phyloP scores from a whole-genome alignment of 1,284 basidiomycete genomes.

The Exsudoporus floridanus region DNA sequence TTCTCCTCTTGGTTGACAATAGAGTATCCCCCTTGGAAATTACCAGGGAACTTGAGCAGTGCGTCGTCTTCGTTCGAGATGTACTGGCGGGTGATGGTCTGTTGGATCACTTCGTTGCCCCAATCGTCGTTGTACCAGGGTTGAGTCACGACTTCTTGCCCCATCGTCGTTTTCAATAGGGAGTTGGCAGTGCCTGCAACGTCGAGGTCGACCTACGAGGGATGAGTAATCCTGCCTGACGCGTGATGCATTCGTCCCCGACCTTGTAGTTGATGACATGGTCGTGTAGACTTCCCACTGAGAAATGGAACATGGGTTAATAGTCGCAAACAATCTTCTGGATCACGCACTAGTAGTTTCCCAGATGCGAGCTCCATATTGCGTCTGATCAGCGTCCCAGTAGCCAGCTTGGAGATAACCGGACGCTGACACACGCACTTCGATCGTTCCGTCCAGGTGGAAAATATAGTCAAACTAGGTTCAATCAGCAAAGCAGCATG shows the following conservation, averaged over 20 bases:
- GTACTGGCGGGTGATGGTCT: constrained; percentile 49
- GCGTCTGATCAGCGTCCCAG: constrained; percentile 50
- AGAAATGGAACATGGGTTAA: neutral
- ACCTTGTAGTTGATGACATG: constrained; percentile 68
- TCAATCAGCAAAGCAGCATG: constrained; percentile 8
- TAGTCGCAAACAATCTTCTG: neutral
- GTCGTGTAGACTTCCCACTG: constrained; percentile 69
- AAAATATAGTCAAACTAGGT: constrained; percentile 65
- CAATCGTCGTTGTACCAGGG: constrained; percentile 66
- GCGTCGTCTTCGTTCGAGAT: constrained; percentile 60
- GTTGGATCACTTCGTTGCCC: constrained; percentile 54
- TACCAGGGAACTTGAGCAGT: constrained; percentile 50
- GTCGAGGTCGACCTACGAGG: constrained; percentile 51
- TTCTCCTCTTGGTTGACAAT: constrained; percentile 58
- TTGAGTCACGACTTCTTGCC: constrained; percentile 47
- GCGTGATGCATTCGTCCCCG: neutral
- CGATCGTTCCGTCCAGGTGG: constrained; percentile 64
- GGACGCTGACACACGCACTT: constrained; percentile 62
- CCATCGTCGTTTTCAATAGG: constrained; percentile 50
- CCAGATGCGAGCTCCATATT: constrained; percentile 57
- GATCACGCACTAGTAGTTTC: constrained; percentile 48
- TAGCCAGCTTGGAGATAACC: constrained; percentile 66
- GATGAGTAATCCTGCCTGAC: constrained; percentile 10
- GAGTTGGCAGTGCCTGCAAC: constrained; percentile 59
- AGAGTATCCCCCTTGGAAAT: constrained; percentile 55